Percentiles rank a stretch among this genome's conserved stretches.
These are phyloP conservation scores for Trichoderma koningiopsis DNA, from an alignment of 2,329 filamentous ascomycete species.

Conservation along the genomic window DNA sequence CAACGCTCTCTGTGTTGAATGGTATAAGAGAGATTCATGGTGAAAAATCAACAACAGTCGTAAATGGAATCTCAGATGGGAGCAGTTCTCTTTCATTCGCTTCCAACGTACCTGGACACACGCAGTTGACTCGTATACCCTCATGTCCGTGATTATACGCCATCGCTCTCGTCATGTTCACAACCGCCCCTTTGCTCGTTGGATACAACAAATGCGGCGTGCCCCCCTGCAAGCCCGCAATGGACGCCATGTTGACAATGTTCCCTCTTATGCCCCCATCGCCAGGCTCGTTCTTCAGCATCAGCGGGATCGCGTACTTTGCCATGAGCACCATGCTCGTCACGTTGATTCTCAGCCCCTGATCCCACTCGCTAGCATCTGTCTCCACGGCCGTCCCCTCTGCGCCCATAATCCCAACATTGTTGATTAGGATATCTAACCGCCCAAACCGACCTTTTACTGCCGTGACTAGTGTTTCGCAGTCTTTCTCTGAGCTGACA, in stretches of 20 bases:
- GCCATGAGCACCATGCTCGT: slow-evolving; percentile 66
- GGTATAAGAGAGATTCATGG: not conserved
- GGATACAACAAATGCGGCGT: slow-evolving; percentile 50
- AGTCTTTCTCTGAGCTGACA: slow-evolving; percentile 57
- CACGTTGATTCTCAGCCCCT: slow-evolving; percentile 62
- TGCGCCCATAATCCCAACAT: slow-evolving; percentile 63
- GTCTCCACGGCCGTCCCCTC: slow-evolving; percentile 61
- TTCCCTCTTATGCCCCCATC: slow-evolving; percentile 47
- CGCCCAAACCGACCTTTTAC: slow-evolving; percentile 55
- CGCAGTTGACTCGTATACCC: slow-evolving; percentile 53
- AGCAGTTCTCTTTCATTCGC: not conserved
- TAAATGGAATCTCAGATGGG: not conserved
- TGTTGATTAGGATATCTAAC: slow-evolving; percentile 66
- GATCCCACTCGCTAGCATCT: slow-evolving; percentile 60
- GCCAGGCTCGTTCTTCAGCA: slow-evolving; percentile 52
- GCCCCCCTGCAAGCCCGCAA: slow-evolving; percentile 56
- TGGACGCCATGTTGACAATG: slow-evolving; percentile 65
- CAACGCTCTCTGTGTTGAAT: not conserved
- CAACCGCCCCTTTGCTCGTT: slow-evolving; percentile 51
- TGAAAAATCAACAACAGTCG: not conserved
- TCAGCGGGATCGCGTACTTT: slow-evolving; percentile 62
- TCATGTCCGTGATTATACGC: slow-evolving; percentile 51
- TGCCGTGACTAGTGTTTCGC: slow-evolving; percentile 44
- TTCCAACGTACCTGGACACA: slow-evolving; percentile 44
- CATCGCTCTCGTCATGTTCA: slow-evolving; percentile 57